These are phyloP conservation scores for Diaporthe humulicola DNA, from an alignment of 2,329 filamentous ascomycete species.

Conservation along the genomic window DNA sequence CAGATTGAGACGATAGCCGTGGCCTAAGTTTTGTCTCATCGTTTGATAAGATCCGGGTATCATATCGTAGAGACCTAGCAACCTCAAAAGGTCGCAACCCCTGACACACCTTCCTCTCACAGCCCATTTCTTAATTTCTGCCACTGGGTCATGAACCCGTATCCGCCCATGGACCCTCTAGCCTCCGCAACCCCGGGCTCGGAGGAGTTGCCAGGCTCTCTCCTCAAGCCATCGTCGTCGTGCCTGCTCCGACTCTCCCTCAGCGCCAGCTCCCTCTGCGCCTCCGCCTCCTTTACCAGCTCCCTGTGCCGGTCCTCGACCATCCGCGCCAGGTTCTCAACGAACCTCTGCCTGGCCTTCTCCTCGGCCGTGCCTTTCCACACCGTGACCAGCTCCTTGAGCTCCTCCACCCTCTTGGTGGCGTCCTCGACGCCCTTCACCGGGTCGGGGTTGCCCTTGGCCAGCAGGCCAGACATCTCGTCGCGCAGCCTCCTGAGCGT, in stretches of 20 bases:
- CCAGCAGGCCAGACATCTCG: constrained; percentile 79
- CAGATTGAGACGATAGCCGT: neutral
- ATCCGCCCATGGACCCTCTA: constrained; percentile 62
- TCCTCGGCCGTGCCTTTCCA: constrained; percentile 98
- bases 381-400: constrained; percentile 81
- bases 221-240: constrained; percentile 51
- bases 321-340: constrained; percentile 84
- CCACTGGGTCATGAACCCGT: constrained; percentile 73
- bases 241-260: constrained; percentile 50
- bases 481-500: constrained; percentile 77
- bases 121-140: constrained; percentile 71
- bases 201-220: constrained; percentile 44
- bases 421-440: constrained; percentile 81
- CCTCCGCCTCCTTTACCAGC: constrained; percentile 63
- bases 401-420: constrained; percentile 78
- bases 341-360: constrained; percentile 83
- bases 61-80: neutral
- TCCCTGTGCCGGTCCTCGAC: constrained; percentile 81
- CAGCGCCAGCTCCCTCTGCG: constrained; percentile 47
- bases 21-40: neutral
- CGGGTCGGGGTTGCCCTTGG: constrained; percentile 56
- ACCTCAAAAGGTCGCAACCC: neutral
- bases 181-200: constrained; percentile 51
- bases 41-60: neutral
- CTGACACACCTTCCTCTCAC: constrained; percentile 44